Evolutionary conservation across 192 early-diverging fungal genomes (phyloP), one percentile per base, ranked within the genome.

Genomic region (Linderina pennispora): DNA sequence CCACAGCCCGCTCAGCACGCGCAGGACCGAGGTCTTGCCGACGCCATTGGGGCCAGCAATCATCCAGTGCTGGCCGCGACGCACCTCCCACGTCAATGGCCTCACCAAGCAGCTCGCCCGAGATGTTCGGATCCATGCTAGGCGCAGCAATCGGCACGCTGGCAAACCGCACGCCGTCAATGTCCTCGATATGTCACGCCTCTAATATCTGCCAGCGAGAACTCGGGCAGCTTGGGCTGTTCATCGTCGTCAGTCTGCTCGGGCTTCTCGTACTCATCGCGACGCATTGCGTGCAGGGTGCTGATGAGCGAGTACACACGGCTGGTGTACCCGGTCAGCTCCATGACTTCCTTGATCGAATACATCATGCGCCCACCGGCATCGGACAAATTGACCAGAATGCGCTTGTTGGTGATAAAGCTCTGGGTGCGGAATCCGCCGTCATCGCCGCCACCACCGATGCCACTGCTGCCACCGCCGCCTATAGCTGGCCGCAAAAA

Each of bases 321-420:
- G 23, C 76, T 79, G 18, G 92, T 92, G 50, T 88, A 88, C 23
- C 92, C 92, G 1, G 90, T 88, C 34, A 94, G 79, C 74, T 94
- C 92, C 43, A 86, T 81, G 50, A 92, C 53, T 65, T 92, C 90
- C 69, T 94, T 94, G 75, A 90, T 91, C 22, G 91, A 88, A 62
- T 92, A 92, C 89, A 98, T 98, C 76, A 96, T 82, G 50, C 94
- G 85, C 20, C 94, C 94, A 65, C 88, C 88, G 17, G 94, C 94
- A 58, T 98, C 94, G 4, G 90, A 85, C 25, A 90, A 64, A 17
- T 85, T 86, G 52, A 98, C 75, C 79, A 97, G 76, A 39, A 92
- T 77, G 50, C 92, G 78, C 62, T 90, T 90, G 78, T 92, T 97
- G 15, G 92, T 94, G 37, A 97, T 82, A 23, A 94, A 92, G 8